phyloP scores from a whole-genome alignment of 78 protist genomes.

The Mastigamoeba balamuthi region DNA sequence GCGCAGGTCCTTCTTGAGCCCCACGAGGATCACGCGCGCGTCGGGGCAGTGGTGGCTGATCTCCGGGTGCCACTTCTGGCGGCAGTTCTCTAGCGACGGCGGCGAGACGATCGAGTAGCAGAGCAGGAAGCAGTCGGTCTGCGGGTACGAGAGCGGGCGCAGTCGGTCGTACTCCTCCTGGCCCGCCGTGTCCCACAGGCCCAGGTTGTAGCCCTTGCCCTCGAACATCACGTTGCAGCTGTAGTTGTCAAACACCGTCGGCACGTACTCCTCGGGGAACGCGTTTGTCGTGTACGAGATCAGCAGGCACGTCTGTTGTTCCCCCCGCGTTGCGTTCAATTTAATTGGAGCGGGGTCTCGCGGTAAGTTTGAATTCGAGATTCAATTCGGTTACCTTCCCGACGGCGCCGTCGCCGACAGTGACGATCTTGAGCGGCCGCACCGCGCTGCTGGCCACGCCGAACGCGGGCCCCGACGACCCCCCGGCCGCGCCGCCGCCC shows the following conservation, averaged over 20 bases:
- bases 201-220: slow-evolving; percentile 44
- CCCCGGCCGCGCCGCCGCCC: not conserved
- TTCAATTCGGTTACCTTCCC: not conserved
- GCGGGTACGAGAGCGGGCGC: slow-evolving; percentile 87
- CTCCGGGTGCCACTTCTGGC: slow-evolving; percentile 68
- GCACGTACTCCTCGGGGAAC: slow-evolving; percentile 69
- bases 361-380: not conserved
- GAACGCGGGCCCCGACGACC: not conserved
- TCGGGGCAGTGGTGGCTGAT: slow-evolving; percentile 58
- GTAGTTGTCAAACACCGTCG: slow-evolving; percentile 65
- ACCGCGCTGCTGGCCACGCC: not conserved
- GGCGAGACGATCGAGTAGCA: slow-evolving; percentile 65
- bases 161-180: slow-evolving; percentile 96
- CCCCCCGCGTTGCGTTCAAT: too few species aligned
- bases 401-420: not conserved
- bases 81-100: slow-evolving; percentile 72
- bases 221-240: slow-evolving; percentile 60
- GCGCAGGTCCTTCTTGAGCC: slow-evolving; percentile 73
- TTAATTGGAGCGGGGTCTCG: not conserved
- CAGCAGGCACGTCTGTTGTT: slow-evolving; percentile 63
- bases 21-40: slow-evolving; percentile 74
- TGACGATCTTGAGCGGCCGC: not conserved
- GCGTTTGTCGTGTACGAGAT: slow-evolving; percentile 61
- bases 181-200: slow-evolving; percentile 95
- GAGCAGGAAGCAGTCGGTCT: slow-evolving; percentile 80